Evolutionary conservation across 768 basidiomycete species (phyloP), one percentile per base, ranked within the genome.

Genomic region (Boletellus ananas): DNA sequence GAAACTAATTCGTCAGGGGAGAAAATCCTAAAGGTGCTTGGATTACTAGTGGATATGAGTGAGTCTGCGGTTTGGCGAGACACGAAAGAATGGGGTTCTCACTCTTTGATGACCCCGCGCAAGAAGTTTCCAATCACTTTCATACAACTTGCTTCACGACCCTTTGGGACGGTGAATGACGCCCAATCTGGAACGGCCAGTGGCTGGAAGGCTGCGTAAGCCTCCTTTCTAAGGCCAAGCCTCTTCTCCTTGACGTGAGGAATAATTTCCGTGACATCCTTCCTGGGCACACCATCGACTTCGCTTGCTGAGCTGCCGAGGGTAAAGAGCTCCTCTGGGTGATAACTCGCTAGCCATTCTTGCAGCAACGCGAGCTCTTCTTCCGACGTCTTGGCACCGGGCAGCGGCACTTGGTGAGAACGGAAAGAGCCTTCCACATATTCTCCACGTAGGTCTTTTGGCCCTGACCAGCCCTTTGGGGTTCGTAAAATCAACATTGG

Each of bases 401-500:
- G 85, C 16, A 95, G 79, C 5, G 93, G 92, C 1, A 95, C 91
- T 70, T 95, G 93, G 63, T 96, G 92, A 0, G 92, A 78, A 51
- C 77, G 81, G 78, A 87, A 94, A 18, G 85, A 88, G 39, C 87
- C 87, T 61, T 90, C 88, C 45, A 93, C 78, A 49, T 78, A 79
- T 52, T 87, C 79, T n/a, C 83, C 87, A 45, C 80, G 74, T 25
- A 87, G 63, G 18, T 69, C 55, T 56, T 83, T 83, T 2, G 90
- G 89, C 5, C 87, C 85, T 6, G 82, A 74, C 73, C 79, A 83
- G 21, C 90, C 81, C 70, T 95, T 95, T 10, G 91, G 90, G 1
- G 90, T 90, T 38, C 92, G 81, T 39, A 94, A 76, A 59, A 94
- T 79, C 54, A 96, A 72, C 63, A 94, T 78, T 4, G 93, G 93